These are phyloP conservation scores for Aspergillus funiculosus DNA, from an alignment of 495 filamentous ascomycete genomes.

Conservation along the genomic window DNA sequence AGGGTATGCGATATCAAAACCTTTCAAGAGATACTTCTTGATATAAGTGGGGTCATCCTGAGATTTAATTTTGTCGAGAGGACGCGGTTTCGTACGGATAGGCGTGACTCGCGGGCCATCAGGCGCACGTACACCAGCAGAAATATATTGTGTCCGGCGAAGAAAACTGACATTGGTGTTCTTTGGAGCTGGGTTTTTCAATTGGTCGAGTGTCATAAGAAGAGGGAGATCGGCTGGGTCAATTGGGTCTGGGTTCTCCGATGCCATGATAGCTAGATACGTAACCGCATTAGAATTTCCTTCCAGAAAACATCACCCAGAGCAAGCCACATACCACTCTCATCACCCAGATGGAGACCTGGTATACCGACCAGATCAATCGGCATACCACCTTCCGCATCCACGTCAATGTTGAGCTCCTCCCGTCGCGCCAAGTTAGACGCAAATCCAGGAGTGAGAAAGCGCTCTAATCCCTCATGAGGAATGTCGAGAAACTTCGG, in stretches of 20 bases:
- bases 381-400: conserved; percentile 96
- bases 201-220: conserved; percentile 67
- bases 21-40: conserved; percentile 71
- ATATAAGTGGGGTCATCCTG: conserved; percentile 80
- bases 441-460: conserved; percentile 80
- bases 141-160: conserved; percentile 92
- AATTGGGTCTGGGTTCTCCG: conserved; percentile 58
- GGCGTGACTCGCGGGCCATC: conserved; percentile 36
- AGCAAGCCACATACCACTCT: conserved; percentile 65
- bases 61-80: conserved; percentile 40
- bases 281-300: conserved; percentile 9
- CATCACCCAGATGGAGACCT: conserved; percentile 89
- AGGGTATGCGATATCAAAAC: conserved; percentile 78
- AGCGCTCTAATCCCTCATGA: conserved; percentile 80
- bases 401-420: conserved; percentile 91
- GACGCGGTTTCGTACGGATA: conserved; percentile 36
- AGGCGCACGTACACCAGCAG: conserved; percentile 52
- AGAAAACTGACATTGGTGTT: conserved; percentile 80
- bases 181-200: conserved; percentile 73
- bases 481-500: conserved; percentile 96
- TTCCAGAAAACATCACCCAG: not conserved
- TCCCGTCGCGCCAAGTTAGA: conserved; percentile 83
- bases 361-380: conserved; percentile 93
- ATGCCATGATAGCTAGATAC: conserved; percentile 68
- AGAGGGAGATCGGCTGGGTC: conserved; percentile 80